A percentile compares a stretch with the other conserved stretches of the same genome.
These are phyloP conservation scores for Pouteria glomerata DNA, from an alignment of 148 eudicot genomes.

Conservation along the genomic window DNA sequence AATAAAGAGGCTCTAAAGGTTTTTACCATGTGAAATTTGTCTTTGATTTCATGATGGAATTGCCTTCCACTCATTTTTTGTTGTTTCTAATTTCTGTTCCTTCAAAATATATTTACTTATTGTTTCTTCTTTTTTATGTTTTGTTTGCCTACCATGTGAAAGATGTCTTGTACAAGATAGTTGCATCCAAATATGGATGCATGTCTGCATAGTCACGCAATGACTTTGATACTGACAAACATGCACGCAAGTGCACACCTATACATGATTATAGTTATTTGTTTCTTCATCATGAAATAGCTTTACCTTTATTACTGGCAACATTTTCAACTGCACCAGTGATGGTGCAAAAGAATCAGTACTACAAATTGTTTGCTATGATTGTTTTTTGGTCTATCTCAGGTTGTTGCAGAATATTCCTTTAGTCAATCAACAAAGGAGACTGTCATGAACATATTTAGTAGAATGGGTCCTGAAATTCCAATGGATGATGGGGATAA, in stretches of 20 bases:
- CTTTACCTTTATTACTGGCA: background rate
- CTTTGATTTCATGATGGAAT: background rate
- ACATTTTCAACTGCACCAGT: background rate
- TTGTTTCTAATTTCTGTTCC: background rate
- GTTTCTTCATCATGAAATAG: background rate
- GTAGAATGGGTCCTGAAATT: slow-evolving; percentile 29
- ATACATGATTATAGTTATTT: background rate
- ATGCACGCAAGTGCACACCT: background rate
- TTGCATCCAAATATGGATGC: background rate
- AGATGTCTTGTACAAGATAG: background rate
- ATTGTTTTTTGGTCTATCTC: slow-evolving; percentile 16
- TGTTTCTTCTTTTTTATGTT: too few relatives aligned
- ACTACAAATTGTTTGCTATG: slow-evolving; percentile 7
- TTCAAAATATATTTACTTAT: background rate
- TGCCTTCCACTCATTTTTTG: background rate
- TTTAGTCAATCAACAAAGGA: slow-evolving; percentile 57
- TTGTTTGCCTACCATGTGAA: background rate
- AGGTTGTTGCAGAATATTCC: slow-evolving; percentile 77
- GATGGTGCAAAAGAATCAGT: background rate
- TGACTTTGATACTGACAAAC: background rate
- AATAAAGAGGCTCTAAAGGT: slow-evolving; percentile 77
- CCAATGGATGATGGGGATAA: slow-evolving; percentile 22
- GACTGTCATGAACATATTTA: slow-evolving; percentile 40
- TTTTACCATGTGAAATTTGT: slow-evolving; percentile 7
- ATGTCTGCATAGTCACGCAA: too few relatives aligned